phyloP scores from a whole-genome alignment of 768 basidiomycete genomes.

The Tephrocybe sp. region DNA sequence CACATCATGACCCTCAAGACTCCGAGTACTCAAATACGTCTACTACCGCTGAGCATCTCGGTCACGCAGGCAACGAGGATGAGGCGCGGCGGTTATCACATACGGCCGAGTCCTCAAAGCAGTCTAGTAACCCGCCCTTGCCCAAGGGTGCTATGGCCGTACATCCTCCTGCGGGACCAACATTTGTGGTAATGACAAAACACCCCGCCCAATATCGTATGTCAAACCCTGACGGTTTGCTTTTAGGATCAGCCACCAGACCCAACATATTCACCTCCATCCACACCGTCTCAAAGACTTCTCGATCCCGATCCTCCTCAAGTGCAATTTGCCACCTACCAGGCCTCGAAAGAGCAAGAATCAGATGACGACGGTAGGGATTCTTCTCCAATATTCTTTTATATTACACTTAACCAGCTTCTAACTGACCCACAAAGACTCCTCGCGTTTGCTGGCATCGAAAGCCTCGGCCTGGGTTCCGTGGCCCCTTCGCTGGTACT shows the following conservation, averaged over 20 bases:
- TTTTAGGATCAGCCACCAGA: conserved; percentile 5
- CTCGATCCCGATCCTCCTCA: conserved; percentile 14
- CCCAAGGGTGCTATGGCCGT: conserved; percentile 19
- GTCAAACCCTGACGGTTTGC: too few species aligned
- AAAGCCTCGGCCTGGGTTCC: conserved; percentile 35
- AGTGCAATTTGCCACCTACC: conserved; percentile 24
- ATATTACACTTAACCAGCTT: too few species aligned
- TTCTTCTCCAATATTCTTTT: background rate
- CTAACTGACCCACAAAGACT: background rate
- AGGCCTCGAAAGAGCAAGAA: conserved; percentile 7
- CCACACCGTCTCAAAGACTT: conserved; percentile 14
- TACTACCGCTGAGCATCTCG: background rate
- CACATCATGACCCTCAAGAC: background rate
- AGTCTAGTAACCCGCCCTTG: conserved; percentile 5
- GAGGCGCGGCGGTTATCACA: background rate
- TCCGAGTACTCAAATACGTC: conserved; percentile 6
- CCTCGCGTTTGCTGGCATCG: background rate
- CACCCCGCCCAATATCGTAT: too few species aligned
- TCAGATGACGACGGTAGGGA: background rate
- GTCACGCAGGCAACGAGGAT: background rate
- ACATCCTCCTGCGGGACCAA: conserved; percentile 1
- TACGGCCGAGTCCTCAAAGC: background rate
- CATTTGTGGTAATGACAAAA: conserved; percentile 2
- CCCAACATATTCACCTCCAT: conserved; percentile 13
- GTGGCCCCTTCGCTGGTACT: conserved; percentile 42